phyloP scores from a whole-genome alignment of 2,329 filamentous ascomycete genomes.

The Alternaria tenuissima region DNA sequence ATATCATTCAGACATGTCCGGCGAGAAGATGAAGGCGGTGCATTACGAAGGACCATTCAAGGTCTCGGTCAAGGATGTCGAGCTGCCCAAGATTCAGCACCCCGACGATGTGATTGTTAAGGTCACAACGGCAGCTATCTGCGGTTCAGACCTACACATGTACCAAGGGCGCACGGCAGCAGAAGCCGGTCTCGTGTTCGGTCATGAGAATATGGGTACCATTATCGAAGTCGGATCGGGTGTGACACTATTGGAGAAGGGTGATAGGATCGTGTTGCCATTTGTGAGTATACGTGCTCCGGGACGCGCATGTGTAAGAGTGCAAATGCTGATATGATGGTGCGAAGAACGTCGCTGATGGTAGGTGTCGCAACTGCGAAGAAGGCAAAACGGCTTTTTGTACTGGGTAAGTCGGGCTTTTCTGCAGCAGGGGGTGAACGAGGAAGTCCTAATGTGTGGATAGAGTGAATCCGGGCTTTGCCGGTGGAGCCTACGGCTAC shows the following conservation, averaged over 20 bases:
- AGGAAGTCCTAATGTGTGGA: slow-evolving; percentile 7
- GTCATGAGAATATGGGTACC: slow-evolving; percentile 69
- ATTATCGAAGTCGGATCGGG: slow-evolving; percentile 64
- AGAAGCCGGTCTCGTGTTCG: slow-evolving; percentile 68
- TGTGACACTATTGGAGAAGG: slow-evolving; percentile 68
- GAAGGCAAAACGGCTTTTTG: slow-evolving; percentile 71
- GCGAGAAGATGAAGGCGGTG: slow-evolving; percentile 66
- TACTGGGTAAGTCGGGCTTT: slow-evolving; percentile 56
- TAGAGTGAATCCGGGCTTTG: slow-evolving; percentile 66
- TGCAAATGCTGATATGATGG: not conserved
- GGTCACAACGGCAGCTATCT: slow-evolving; percentile 69
- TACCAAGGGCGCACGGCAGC: slow-evolving; percentile 72
- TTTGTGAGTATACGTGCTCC: slow-evolving; percentile 51
- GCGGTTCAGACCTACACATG: slow-evolving; percentile 64
- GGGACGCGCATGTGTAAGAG: not conserved
- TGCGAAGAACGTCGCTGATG: slow-evolving; percentile 22
- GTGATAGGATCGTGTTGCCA: slow-evolving; percentile 70
- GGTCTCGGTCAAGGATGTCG: slow-evolving; percentile 69
- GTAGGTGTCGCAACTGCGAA: slow-evolving; percentile 69
- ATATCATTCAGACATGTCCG: slow-evolving; percentile 15
- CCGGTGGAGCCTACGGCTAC: slow-evolving; percentile 68
- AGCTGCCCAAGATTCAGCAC: slow-evolving; percentile 66
- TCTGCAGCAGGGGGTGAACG: not conserved
- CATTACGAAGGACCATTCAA: slow-evolving; percentile 70
- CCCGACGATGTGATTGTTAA: slow-evolving; percentile 72